Evolutionary conservation across 768 basidiomycete species (phyloP).

Genomic region (Leccinum obscurum): DNA sequence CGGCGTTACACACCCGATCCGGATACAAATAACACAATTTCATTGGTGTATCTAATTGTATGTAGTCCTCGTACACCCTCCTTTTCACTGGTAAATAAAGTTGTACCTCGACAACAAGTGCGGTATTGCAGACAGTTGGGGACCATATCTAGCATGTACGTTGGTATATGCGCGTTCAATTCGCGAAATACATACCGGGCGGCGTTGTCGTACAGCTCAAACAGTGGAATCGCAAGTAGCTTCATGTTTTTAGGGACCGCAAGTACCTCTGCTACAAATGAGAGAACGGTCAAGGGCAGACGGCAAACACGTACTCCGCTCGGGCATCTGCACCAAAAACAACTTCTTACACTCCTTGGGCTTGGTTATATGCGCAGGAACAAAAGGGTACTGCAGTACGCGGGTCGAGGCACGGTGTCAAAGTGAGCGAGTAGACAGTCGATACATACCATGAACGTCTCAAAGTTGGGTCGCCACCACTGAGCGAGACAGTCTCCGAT

Average conservation of each 20-base stretch:
- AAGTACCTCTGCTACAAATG: slow-evolving; percentile 68
- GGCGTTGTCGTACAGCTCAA: slow-evolving; percentile 97
- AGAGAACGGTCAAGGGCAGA: neutral
- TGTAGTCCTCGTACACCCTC: too few relatives aligned
- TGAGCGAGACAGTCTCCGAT: slow-evolving; percentile 96
- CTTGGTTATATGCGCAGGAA: slow-evolving; percentile 94
- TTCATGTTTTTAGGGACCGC: slow-evolving; percentile 99
- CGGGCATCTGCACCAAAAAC: slow-evolving; percentile 94
- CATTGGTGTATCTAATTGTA: neutral
- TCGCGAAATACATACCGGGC: slow-evolving; percentile 55
- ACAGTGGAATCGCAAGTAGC: slow-evolving; percentile 91
- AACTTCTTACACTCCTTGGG: slow-evolving; percentile 98
- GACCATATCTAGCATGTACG: slow-evolving; percentile 63
- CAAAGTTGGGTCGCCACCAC: slow-evolving; percentile 99
- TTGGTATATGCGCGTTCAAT: slow-evolving; percentile 3
- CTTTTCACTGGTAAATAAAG: slow-evolving; percentile 68
- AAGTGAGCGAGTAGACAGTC: neutral
- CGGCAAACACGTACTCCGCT: slow-evolving; percentile 64
- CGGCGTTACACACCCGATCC: slow-evolving; percentile 19
- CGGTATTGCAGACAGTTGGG: slow-evolving; percentile 92
- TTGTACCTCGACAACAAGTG: slow-evolving; percentile 87
- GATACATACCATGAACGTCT: slow-evolving; percentile 91
- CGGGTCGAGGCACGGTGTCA: neutral
- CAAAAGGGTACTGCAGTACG: slow-evolving; percentile 76
- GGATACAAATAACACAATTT: slow-evolving; percentile 1